A percentile compares a stretch with the other conserved stretches of the same genome.
Conservation (phyloP, 2,329 filamentous ascomycete genomes). For the Fusarium tanahbumbuense region DNA sequence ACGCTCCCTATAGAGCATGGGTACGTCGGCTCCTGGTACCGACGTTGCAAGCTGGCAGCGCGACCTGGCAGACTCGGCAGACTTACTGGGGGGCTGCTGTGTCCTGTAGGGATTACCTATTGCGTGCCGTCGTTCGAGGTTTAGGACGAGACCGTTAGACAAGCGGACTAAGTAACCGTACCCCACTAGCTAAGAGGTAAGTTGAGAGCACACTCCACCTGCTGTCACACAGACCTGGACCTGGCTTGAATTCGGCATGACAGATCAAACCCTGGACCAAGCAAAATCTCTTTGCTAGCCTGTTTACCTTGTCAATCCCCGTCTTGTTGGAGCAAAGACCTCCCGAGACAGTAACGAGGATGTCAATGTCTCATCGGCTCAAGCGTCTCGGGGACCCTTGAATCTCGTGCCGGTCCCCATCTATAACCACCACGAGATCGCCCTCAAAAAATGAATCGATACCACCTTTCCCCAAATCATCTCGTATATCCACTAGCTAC, state of each 20-base stretch:
- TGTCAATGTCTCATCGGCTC: conserved; percentile 34
- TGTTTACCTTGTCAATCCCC: conserved; percentile 29
- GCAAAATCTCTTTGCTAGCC: conserved; percentile 36
- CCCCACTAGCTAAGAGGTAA: conserved; percentile 21
- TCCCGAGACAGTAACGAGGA: conserved; percentile 38
- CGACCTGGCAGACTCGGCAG: conserved; percentile 1
- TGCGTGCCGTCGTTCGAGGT: conserved; percentile 39
- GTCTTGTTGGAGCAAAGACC: conserved; percentile 36
- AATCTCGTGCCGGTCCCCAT: conserved; percentile 18
- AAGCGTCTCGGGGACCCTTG: conserved; percentile 28
- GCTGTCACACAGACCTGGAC: conserved; percentile 39
- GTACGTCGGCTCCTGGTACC: conserved; percentile 45
- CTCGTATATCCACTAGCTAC: background rate
- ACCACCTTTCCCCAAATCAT: conserved; percentile 8
- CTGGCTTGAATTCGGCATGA: conserved; percentile 38
- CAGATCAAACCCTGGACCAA: conserved; percentile 35
- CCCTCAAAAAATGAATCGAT: conserved; percentile 21
- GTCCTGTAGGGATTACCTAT: background rate
- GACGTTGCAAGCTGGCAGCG: conserved; percentile 20
- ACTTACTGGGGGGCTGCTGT: conserved; percentile 1
- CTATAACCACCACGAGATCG: conserved; percentile 33
- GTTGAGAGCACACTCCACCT: conserved; percentile 25
- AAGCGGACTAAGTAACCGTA: conserved; percentile 26
- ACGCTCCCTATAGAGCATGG: background rate
- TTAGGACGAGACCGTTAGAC: conserved; percentile 28